phyloP scores from a whole-genome alignment of 2,329 filamentous ascomycete species.

The Fusarium luffae region DNA sequence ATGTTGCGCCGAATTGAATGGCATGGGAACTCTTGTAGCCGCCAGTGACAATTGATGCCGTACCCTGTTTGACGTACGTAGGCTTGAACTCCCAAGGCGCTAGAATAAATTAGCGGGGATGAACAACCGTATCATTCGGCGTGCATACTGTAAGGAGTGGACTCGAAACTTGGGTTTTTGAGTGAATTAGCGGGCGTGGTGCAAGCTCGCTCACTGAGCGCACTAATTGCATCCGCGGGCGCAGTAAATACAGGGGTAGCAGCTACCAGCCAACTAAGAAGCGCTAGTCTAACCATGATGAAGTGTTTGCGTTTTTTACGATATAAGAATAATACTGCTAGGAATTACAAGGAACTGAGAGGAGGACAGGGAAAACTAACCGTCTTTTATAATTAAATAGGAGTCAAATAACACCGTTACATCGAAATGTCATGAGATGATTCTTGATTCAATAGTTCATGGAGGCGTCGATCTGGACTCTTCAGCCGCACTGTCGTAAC shows the following conservation, averaged over 20 bases:
- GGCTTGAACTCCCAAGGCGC: neutral
- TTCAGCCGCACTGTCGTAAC: neutral
- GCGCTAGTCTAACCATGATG: neutral
- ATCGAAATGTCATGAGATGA: neutral
- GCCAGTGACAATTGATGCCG: neutral
- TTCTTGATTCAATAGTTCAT: slow-evolving; percentile 1
- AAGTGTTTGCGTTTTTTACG: too few species aligned
- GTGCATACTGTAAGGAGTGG: neutral
- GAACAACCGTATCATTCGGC: fast-evolving
- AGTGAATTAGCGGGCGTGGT: neutral
- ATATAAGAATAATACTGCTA: fast-evolving
- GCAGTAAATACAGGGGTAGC: neutral
- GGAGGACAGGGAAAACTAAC: fast-evolving
- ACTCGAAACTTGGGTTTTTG: slow-evolving; percentile 5
- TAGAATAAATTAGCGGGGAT: neutral
- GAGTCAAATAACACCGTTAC: too few species aligned
- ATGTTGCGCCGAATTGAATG: neutral
- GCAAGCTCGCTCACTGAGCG: neutral
- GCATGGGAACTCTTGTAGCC: slow-evolving; percentile 5
- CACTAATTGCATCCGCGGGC: fast-evolving
- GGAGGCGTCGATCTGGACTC: slow-evolving; percentile 9
- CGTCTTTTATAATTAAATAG: neutral
- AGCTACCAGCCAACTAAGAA: neutral
- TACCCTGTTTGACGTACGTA: neutral
- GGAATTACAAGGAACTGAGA: fast-evolving